Base-by-base conservation (phyloP, 169 alveolate species). In the Plasmodium malariae region DNA sequence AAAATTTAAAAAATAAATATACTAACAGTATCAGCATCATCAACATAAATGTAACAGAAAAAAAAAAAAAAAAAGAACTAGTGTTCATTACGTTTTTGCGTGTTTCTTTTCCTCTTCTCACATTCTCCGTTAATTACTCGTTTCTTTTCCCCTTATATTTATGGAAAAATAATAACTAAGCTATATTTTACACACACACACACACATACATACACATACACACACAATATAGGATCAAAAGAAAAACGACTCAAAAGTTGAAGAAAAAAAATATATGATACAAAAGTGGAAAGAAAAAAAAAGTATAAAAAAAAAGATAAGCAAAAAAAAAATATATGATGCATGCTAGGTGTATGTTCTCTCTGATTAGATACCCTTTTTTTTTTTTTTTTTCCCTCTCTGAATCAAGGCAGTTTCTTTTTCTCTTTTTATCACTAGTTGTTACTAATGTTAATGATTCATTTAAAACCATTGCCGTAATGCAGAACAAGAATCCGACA, bases 401-500 rank as follows among this genome's bases (percentile, higher is more conserved):
- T n/a, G n/a, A n/a, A n/a, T n/a, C n/a, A n/a, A n/a, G n/a, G n/a
- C n/a, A n/a, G n/a, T n/a, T n/a, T n/a, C n/a, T n/a, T n/a, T n/a
- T n/a, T n/a, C n/a, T n/a, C n/a, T n/a, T n/a, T n/a, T n/a, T n/a
- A n/a, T n/a, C n/a, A n/a, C n/a, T n/a, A n/a, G n/a, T n/a, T n/a
- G n/a, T n/a, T n/a, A n/a, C n/a, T n/a, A n/a, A n/a, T n/a, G n/a
- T n/a, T n/a, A n/a, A n/a, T n/a, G n/a, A n/a, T n/a, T n/a, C n/a
- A n/a, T n/a, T n/a, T n/a, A n/a, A n/a, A n/a, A n/a, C n/a, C n/a
- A n/a, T n/a, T n/a, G n/a, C n/a, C n/a, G n/a, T n/a, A n/a, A n/a
- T n/a, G 19, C 89, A 78, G 89, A 55, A 54, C 76, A 78, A 62
- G 89, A 78, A 14, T 60, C 78, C 24, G 89, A 54, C 26, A 78